Evolutionary conservation across 306 rosid species (phyloP), one percentile per base, ranked within the genome.

Genomic region (Abrus precatorius): DNA sequence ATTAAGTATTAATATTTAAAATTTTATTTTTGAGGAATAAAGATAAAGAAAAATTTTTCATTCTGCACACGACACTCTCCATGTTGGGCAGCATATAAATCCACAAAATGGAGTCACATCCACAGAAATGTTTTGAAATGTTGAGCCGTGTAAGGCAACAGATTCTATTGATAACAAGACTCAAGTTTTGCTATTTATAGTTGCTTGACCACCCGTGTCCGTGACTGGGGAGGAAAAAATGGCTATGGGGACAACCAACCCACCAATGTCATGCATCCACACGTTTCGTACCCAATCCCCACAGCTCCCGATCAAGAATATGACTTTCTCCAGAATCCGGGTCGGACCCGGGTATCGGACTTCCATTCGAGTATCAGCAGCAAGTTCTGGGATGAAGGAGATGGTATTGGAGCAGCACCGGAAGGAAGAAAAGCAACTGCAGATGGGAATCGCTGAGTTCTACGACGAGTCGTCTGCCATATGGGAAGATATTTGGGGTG

Each of bases 401-500:
- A 47, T 72, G 52, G 61, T 66, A 2, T n/a, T 65, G 28, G 32
- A 41, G 36, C 28, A 69, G 33, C 55, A 60, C 12, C 57, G 8
- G 67, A 54, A 48, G 1, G 72, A 72, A 3, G 52, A 62, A 9
- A 7, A 68, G 34, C 33, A 56, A 2, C 50, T 95, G 60, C 79
- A 87, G 77, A 84, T 83, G 36, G 98, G 97, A 11, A 93, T 95
- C 40, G 97, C 99, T 0, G 94, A 90, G 84, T 89, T 95, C 77
- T 95, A 95, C 82, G 99, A 95, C 55, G 92, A 93, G 80, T 95
- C 99, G 0, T 93, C 99, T 5, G 82, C 78, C 2, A 4, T 91
- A 0, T 95, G 99, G 99, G 99, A 93, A 78, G 61, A 79, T 41
- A 88, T 95, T 4, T 95, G 99, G 98, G 99, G 99, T 0, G 97